These are phyloP conservation scores for Zizania palustris DNA, from an alignment of 202 grass and related monocot species.

Conservation along the genomic window DNA sequence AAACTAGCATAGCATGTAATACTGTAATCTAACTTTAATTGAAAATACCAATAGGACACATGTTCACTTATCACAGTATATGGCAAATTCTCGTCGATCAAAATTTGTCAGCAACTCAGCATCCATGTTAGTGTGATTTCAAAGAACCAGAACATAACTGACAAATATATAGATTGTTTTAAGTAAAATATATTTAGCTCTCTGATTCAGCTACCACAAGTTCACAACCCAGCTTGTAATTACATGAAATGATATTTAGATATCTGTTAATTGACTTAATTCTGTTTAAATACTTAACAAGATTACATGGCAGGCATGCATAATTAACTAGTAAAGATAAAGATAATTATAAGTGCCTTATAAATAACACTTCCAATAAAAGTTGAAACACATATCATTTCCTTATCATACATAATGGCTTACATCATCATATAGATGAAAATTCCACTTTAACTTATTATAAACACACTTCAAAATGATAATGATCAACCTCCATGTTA, in stretches of 20 bases:
- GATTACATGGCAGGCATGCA: background rate
- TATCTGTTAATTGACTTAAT: background rate
- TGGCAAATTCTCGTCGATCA: conserved; percentile 4
- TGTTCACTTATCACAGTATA: background rate
- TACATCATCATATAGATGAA: background rate
- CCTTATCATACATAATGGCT: background rate
- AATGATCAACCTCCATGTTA: background rate
- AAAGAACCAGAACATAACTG: background rate
- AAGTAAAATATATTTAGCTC: background rate
- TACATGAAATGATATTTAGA: background rate
- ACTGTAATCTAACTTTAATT: conserved; percentile 7
- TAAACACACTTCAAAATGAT: conserved; percentile 22
- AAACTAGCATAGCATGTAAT: conserved; percentile 15
- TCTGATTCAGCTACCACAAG: background rate
- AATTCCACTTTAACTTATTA: background rate
- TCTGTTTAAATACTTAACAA: background rate
- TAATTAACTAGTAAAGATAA: background rate
- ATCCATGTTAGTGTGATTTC: background rate
- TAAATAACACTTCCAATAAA: background rate
- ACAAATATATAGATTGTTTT: background rate
- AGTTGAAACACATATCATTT: background rate
- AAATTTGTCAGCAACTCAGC: background rate
- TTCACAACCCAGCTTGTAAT: background rate
- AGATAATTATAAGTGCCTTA: background rate
- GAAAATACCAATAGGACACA: background rate